phyloP scores from a whole-genome alignment of 257 asterid species.

The Fraxinus pennsylvanica region DNA sequence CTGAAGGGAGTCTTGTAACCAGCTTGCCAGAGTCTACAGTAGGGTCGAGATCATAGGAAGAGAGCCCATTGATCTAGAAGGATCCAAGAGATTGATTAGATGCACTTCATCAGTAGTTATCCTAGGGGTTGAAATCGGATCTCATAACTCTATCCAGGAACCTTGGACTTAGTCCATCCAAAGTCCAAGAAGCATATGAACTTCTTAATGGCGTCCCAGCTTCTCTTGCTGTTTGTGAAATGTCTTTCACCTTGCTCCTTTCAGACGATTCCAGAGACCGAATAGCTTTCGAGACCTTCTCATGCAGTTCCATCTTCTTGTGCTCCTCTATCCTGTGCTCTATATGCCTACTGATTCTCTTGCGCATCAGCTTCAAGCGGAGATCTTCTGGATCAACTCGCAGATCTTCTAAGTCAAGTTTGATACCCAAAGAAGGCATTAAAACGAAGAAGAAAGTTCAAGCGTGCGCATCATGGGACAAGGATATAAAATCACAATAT shows the following conservation, averaged over 20 bases:
- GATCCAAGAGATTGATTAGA: constrained; percentile 24
- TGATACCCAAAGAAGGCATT: constrained; percentile 8
- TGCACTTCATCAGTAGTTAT: constrained; percentile 34
- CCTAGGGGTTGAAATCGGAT: constrained; percentile 29
- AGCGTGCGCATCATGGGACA: neutral
- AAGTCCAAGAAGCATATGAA: constrained; percentile 42
- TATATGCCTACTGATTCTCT: constrained; percentile 46
- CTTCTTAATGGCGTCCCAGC: constrained; percentile 29
- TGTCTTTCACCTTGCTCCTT: constrained; percentile 25
- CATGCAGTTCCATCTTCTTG: constrained; percentile 37
- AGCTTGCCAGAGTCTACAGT: constrained; percentile 35
- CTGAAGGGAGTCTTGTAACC: constrained; percentile 32
- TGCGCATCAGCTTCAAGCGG: constrained; percentile 54
- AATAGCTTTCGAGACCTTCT: constrained; percentile 41
- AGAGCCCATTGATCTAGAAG: constrained; percentile 39
- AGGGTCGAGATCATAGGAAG: constrained; percentile 27
- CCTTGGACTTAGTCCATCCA: constrained; percentile 35
- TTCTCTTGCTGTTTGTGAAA: constrained; percentile 28
- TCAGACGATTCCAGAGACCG: constrained; percentile 36
- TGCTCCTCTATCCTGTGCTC: constrained; percentile 37
- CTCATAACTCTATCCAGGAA: constrained; percentile 28
- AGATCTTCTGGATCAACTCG: constrained; percentile 50
- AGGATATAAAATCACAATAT: neutral
- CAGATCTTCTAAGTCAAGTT: constrained; percentile 32
- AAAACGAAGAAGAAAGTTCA: neutral